Evolutionary conservation across 176 grass and related monocot species (phyloP).

Genomic region (Oryza australiensis): DNA sequence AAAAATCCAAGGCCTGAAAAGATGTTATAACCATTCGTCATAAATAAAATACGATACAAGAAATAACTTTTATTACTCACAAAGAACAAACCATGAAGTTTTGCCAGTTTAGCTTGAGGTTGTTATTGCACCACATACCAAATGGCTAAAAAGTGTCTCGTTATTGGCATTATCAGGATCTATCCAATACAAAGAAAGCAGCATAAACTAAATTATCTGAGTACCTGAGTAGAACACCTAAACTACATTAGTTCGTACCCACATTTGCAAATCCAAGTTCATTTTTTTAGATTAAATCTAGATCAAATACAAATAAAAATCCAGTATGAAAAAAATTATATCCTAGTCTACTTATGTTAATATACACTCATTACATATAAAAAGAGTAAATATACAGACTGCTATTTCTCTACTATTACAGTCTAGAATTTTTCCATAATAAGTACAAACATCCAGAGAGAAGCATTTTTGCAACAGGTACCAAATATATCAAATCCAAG

Average conservation of each 20-base stretch:
- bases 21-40: not conserved
- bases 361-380: not conserved
- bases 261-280: not conserved
- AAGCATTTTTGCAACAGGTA: constrained; percentile 37
- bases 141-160: not conserved
- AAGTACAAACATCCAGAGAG: constrained; percentile 50
- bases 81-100: constrained; percentile 15
- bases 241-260: not conserved
- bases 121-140: not conserved
- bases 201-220: constrained; percentile 16
- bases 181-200: not conserved
- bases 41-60: constrained; percentile 9
- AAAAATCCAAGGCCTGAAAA: constrained; percentile 97
- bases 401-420: not conserved
- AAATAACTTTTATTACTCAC: constrained; percentile 23
- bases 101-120: not conserved
- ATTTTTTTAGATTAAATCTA: not conserved
- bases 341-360: not conserved
- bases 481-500: constrained; percentile 92
- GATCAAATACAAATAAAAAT: constrained; percentile 2
- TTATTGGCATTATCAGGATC: not conserved
- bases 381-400: not conserved
- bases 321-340: not conserved
- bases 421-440: constrained; percentile 1
- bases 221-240: not conserved